Evolutionary conservation across 345 rosid genomes (phyloP).

Genomic region (Kandelia obovata): DNA sequence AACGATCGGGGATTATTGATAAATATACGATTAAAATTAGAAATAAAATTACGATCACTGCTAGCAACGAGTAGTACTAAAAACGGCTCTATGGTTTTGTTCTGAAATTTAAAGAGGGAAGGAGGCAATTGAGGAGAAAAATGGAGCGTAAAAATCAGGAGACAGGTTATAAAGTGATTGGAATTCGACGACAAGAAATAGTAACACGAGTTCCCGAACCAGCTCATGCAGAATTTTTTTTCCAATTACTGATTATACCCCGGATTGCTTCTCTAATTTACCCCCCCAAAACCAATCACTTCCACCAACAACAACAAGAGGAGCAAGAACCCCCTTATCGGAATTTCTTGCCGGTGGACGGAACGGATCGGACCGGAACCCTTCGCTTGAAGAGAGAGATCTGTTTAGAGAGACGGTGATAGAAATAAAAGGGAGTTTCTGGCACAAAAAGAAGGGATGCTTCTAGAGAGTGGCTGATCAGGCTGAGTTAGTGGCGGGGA

Average conservation of each 20-base stretch:
- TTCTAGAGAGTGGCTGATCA: too few species aligned
- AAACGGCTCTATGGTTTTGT: slow-evolving; percentile 48
- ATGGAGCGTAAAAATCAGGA: slow-evolving; percentile 72
- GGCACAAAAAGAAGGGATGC: too few species aligned
- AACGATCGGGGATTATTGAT: slow-evolving; percentile 21
- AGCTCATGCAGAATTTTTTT: slow-evolving; percentile 76
- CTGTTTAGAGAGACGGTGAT: too few species aligned
- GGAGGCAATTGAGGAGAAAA: slow-evolving; percentile 71
- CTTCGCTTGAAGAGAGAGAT: too few species aligned
- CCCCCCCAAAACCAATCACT: background rate
- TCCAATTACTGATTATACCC: slow-evolving; percentile 11
- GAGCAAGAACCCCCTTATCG: background rate
- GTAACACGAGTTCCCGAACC: slow-evolving; percentile 71
- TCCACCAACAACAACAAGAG: background rate
- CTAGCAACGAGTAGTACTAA: slow-evolving; percentile 2
- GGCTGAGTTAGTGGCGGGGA: too few species aligned
- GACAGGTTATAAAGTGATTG: slow-evolving; percentile 72
- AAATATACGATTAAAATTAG: slow-evolving; percentile 10
- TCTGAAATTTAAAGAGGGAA: slow-evolving; percentile 46
- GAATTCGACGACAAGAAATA: slow-evolving; percentile 46
- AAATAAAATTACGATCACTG: background rate
- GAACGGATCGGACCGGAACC: too few species aligned
- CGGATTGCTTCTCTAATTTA: background rate
- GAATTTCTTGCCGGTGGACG: background rate
- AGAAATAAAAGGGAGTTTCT: too few species aligned